Evolutionary conservation across 352 stramenopile genomes (phyloP).

Genomic region (Phytophthora sp.): DNA sequence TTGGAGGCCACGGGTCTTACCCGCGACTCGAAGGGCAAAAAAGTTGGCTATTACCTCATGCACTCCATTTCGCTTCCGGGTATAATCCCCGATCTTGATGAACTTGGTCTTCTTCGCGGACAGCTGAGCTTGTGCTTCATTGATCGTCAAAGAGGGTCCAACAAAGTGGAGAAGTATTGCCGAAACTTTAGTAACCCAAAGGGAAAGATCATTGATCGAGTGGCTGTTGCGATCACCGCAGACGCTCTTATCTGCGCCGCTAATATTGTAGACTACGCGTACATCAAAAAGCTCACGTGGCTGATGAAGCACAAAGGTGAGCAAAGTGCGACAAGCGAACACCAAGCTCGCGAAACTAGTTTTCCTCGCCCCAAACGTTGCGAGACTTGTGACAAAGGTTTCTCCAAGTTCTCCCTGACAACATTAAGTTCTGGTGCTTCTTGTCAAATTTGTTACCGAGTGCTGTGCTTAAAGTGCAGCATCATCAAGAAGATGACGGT

Average conservation of each 20-base stretch:
- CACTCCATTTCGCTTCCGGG: constrained; percentile 43
- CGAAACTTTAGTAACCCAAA: constrained; percentile 40
- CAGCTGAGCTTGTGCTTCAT: constrained; percentile 52
- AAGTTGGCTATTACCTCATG: constrained; percentile 43
- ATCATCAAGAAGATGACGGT: constrained; percentile 59
- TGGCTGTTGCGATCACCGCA: constrained; percentile 22
- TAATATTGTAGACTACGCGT: constrained; percentile 42
- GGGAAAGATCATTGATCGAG: constrained; percentile 29
- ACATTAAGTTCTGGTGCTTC: background rate
- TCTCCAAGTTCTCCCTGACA: constrained; percentile 14
- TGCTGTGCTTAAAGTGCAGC: constrained; percentile 48
- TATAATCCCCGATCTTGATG: constrained; percentile 23
- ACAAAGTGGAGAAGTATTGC: constrained; percentile 49
- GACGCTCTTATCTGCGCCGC: constrained; percentile 22
- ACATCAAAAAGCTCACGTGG: constrained; percentile 55
- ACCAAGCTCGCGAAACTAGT: background rate
- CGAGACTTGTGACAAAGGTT: constrained; percentile 10
- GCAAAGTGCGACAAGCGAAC: background rate
- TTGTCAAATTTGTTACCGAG: constrained; percentile 50
- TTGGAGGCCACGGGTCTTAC: constrained; percentile 25
- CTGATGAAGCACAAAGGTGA: constrained; percentile 31
- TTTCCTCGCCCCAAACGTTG: constrained; percentile 28
- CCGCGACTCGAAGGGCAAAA: constrained; percentile 28
- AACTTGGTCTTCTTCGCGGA: constrained; percentile 42
- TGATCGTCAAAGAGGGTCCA: constrained; percentile 22